These are phyloP conservation scores for Rhodomyrtus tomentosa DNA, from an alignment of 345 rosid species.

Conservation along the genomic window DNA sequence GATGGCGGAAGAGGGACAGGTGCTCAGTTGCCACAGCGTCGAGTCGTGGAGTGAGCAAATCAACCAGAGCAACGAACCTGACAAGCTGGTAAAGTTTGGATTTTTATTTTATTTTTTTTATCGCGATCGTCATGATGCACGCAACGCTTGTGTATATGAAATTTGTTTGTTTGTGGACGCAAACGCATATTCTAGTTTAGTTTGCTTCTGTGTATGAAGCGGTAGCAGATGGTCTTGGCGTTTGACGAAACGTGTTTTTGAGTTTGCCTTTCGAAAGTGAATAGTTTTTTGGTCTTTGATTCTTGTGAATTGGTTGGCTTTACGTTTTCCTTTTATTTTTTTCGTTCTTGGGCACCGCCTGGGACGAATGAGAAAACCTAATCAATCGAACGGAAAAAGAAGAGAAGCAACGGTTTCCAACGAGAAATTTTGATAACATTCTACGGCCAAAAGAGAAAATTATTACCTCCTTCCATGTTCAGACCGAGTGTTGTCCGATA, in stretches of 20 bases:
- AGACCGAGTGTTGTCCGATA: neutral
- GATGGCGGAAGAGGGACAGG: slow-evolving; percentile 62
- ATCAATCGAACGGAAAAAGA: neutral
- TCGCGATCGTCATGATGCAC: neutral
- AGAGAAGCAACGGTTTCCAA: neutral
- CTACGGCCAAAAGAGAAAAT: too few relatives aligned
- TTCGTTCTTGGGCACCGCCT: neutral
- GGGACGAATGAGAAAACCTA: neutral
- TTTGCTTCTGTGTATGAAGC: neutral
- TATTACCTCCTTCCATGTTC: neutral
- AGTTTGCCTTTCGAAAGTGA: neutral
- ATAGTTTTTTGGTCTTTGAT: neutral
- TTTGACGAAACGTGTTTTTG: neutral
- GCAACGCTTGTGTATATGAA: neutral
- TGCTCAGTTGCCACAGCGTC: slow-evolving; percentile 55
- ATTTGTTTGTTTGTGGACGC: neutral
- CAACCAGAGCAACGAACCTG: slow-evolving; percentile 37
- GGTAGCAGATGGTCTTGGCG: neutral
- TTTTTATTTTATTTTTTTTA: neutral
- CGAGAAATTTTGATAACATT: neutral
- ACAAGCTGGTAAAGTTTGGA: slow-evolving; percentile 43
- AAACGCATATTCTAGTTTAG: rapidly evolving
- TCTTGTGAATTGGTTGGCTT: neutral
- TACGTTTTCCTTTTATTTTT: too few relatives aligned
- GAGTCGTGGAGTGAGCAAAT: slow-evolving; percentile 61